Conservation (phyloP, 768 basidiomycete species). For the Cystoderma amianthinum region DNA sequence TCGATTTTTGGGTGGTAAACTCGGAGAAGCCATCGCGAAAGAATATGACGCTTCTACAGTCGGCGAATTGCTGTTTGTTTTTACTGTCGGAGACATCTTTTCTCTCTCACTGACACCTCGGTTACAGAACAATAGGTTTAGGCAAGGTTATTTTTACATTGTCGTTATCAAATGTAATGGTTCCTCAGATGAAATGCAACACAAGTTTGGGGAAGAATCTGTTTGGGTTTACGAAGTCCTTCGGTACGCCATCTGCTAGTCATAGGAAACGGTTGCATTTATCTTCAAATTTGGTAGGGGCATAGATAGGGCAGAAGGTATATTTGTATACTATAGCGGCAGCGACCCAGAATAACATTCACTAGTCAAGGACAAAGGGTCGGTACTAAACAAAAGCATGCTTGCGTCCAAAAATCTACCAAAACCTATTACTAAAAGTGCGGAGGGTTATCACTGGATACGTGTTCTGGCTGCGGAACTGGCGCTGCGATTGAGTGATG, state of each 20-base stretch:
- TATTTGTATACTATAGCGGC: too few species aligned
- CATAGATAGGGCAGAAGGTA: slow-evolving; percentile 86
- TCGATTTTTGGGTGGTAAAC: slow-evolving; percentile 90
- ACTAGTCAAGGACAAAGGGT: slow-evolving; percentile 76
- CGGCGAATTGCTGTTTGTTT: slow-evolving; percentile 84
- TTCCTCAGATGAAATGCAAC: slow-evolving; percentile 65
- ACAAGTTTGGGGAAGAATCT: slow-evolving; percentile 72
- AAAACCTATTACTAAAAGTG: slow-evolving; percentile 61
- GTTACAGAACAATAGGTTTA: slow-evolving; percentile 45
- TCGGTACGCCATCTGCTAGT: too few species aligned
- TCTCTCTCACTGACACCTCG: background rate
- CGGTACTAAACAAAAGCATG: slow-evolving; percentile 84
- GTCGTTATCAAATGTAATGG: background rate
- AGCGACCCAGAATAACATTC: slow-evolving; percentile 2
- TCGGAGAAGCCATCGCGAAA: slow-evolving; percentile 80
- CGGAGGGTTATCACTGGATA: slow-evolving; percentile 87
- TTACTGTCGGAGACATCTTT: slow-evolving; percentile 7
- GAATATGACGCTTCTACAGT: slow-evolving; percentile 89
- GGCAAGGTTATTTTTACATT: slow-evolving; percentile 28
- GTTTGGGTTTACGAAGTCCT: slow-evolving; percentile 93
- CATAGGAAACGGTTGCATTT: background rate
- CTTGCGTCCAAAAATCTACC: slow-evolving; percentile 92
- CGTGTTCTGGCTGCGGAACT: slow-evolving; percentile 88
- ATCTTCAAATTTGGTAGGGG: slow-evolving; percentile 39
- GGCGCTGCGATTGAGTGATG: slow-evolving; percentile 77